phyloP scores from a whole-genome alignment of 2,329 filamentous ascomycete species.

The Fusarium ramigenum region DNA sequence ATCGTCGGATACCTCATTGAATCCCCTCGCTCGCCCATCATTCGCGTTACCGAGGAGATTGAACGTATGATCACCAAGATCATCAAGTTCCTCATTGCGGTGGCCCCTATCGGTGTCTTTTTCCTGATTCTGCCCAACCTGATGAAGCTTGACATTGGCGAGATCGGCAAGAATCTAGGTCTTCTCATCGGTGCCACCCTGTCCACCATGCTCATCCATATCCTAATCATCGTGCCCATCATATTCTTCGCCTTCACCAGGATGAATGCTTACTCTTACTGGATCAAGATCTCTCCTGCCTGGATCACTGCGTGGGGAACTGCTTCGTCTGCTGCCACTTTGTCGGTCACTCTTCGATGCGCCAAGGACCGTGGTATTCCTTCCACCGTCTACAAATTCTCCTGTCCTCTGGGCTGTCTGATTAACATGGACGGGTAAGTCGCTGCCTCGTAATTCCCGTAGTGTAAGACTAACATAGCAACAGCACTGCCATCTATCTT shows the following conservation, averaged over 20 bases:
- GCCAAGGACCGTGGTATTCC: conserved; percentile 53
- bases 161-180: conserved; percentile 60
- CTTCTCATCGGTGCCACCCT: conserved; percentile 59
- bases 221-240: conserved; percentile 57
- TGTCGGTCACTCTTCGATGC: conserved; percentile 59
- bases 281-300: conserved; percentile 58
- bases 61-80: conserved; percentile 58
- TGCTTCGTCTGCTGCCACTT: conserved; percentile 61
- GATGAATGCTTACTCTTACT: conserved; percentile 58
- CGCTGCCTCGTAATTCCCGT: background rate
- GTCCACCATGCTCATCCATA: conserved; percentile 57
- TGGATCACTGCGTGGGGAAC: conserved; percentile 66
- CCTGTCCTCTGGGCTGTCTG: conserved; percentile 57
- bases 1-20: conserved; percentile 59
- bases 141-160: conserved; percentile 57
- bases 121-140: conserved; percentile 63
- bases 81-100: conserved; percentile 59
- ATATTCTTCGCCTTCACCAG: conserved; percentile 54
- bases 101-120: conserved; percentile 62
- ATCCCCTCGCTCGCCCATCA: conserved; percentile 47
- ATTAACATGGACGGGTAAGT: conserved; percentile 60
- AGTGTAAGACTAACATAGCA: conserved; percentile 7
- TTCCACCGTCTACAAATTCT: conserved; percentile 56
- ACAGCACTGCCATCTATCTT: conserved; percentile 63
- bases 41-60: conserved; percentile 57